Conservation (phyloP, 1,284 basidiomycete genomes). For the Vanrija sp. region DNA sequence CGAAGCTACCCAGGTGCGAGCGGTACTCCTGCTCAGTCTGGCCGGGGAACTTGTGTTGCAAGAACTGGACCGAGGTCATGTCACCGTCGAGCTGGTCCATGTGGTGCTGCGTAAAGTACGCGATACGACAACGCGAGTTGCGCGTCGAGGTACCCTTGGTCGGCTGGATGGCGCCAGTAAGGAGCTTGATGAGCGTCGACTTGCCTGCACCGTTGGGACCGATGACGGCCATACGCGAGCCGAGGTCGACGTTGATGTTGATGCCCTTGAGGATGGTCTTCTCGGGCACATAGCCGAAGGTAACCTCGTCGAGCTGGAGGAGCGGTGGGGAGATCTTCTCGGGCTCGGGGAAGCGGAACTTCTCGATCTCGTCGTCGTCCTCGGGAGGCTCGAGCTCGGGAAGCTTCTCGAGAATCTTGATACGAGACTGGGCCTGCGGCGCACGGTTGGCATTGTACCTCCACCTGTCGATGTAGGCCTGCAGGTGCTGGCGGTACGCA, state of each 20-base stretch:
- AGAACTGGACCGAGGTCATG: conserved; percentile 86
- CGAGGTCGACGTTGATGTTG: conserved; percentile 85
- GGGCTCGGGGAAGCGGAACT: conserved; percentile 88
- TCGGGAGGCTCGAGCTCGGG: conserved; percentile 92
- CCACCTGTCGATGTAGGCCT: conserved; percentile 94
- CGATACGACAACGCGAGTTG: conserved; percentile 84
- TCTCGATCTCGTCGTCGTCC: conserved; percentile 77
- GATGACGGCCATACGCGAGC: conserved; percentile 85
- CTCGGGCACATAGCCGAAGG: conserved; percentile 83
- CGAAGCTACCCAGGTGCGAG: conserved; percentile 92
- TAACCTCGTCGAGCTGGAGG: conserved; percentile 87
- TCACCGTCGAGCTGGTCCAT: conserved; percentile 84
- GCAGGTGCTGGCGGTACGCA: conserved; percentile 89
- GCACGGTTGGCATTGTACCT: conserved; percentile 91
- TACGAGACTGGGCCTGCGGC: conserved; percentile 91
- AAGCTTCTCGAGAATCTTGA: conserved; percentile 97
- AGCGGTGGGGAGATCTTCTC: conserved; percentile 96
- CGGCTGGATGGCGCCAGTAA: conserved; percentile 86
- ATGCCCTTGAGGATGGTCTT: conserved; percentile 74
- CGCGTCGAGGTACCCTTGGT: conserved; percentile 76
- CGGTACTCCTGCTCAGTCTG: conserved; percentile 96
- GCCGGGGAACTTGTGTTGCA: conserved; percentile 87
- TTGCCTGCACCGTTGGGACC: conserved; percentile 62
- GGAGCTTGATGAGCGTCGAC: conserved; percentile 70
- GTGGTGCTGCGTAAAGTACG: conserved; percentile 97